Conservation (phyloP, 371 early-diverging fungal species). For the Mucor saturninus region DNA sequence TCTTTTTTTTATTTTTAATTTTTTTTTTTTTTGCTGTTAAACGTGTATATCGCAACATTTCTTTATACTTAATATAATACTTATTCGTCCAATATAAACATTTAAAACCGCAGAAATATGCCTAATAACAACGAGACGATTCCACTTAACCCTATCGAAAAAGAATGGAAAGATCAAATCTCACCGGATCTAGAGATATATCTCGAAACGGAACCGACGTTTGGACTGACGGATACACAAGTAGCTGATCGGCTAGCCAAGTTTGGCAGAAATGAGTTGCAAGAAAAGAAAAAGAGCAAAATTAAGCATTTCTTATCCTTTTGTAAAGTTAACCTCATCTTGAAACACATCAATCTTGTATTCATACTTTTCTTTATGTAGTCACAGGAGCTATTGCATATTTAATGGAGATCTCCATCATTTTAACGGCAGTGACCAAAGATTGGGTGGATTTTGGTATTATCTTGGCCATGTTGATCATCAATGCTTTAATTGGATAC, state of each 20-base stretch:
- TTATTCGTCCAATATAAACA: not conserved
- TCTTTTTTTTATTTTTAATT: not conserved
- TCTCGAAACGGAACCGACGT: conserved; percentile 69
- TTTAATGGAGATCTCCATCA: conserved; percentile 81
- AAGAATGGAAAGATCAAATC: conserved; percentile 60
- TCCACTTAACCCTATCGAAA: conserved; percentile 16
- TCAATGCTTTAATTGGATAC: conserved; percentile 92
- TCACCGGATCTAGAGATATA: conserved; percentile 73
- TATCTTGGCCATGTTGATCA: conserved; percentile 78
- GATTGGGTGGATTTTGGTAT: conserved; percentile 90
- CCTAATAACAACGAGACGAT: conserved; percentile 16
- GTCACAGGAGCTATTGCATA: conserved; percentile 89
- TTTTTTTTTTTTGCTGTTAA: not conserved
- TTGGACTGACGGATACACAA: conserved; percentile 66
- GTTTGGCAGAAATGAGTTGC: conserved; percentile 78
- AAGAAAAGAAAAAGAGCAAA: conserved; percentile 84
- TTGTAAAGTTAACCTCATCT: conserved; percentile 39
- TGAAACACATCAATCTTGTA: too few relatives aligned
- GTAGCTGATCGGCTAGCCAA: conserved; percentile 61
- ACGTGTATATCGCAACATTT: too few relatives aligned
- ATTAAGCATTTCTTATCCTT: conserved; percentile 88
- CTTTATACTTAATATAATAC: too few relatives aligned
- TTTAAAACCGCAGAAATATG: not conserved
- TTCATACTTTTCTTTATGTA: not conserved
- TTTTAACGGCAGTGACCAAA: conserved; percentile 71